These are phyloP conservation scores for Yamadazyma pseudoaaseri DNA, from an alignment of 1,139 yeast species.

Conservation along the genomic window DNA sequence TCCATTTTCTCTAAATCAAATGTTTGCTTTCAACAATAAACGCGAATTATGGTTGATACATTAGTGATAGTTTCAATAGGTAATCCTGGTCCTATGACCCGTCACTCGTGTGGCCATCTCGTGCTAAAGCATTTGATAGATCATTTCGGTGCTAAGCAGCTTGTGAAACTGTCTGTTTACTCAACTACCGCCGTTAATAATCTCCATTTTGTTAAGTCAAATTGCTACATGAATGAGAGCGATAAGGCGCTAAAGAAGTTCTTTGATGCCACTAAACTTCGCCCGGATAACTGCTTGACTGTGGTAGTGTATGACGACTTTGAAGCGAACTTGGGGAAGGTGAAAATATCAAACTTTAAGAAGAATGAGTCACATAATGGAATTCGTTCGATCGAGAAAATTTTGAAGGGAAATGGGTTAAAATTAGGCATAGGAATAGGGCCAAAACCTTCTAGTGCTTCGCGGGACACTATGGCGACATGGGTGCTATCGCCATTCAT, in stretches of 20 bases:
- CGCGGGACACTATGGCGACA: slow-evolving; percentile 33
- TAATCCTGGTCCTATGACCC: slow-evolving; percentile 39
- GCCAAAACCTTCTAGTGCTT: slow-evolving; percentile 39
- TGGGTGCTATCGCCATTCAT: slow-evolving; percentile 40
- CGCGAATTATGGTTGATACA: neutral
- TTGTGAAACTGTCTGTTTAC: slow-evolving; percentile 21
- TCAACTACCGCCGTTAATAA: slow-evolving; percentile 21
- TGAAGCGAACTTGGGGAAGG: slow-evolving; percentile 29
- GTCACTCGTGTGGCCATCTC: slow-evolving; percentile 44
- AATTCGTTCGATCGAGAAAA: slow-evolving; percentile 24
- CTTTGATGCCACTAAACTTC: slow-evolving; percentile 19
- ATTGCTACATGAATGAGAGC: slow-evolving; percentile 43
- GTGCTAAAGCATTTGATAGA: slow-evolving; percentile 28
- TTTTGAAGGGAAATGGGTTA: slow-evolving; percentile 15
- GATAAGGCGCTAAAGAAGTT: slow-evolving; percentile 28
- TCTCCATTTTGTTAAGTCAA: slow-evolving; percentile 34
- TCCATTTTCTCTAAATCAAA: slow-evolving; percentile 4
- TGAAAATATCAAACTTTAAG: slow-evolving; percentile 28
- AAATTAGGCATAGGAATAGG: slow-evolving; percentile 46
- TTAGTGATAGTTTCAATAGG: slow-evolving; percentile 40
- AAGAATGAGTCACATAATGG: slow-evolving; percentile 46
- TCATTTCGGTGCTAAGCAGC: slow-evolving; percentile 25
- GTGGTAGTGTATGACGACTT: slow-evolving; percentile 42
- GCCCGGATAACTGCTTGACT: slow-evolving; percentile 16
- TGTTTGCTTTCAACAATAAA: too few species aligned